These are phyloP conservation scores for Tympanopsis confertula DNA, from an alignment of 2,329 filamentous ascomycete genomes.

Conservation along the genomic window DNA sequence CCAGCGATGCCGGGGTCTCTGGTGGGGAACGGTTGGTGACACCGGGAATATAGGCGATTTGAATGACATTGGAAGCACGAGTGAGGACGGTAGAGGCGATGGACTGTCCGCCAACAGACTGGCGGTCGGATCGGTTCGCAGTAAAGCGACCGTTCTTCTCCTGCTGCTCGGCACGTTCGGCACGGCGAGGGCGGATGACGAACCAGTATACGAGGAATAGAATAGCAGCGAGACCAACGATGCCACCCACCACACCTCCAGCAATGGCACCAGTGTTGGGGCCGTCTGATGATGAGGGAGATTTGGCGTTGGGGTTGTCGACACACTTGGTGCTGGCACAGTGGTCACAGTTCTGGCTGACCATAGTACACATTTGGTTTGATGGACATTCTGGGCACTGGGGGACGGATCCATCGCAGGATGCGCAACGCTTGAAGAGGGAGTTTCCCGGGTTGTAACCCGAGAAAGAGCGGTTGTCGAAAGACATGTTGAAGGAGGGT, in stretches of 20 bases:
- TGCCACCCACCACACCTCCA: constrained; percentile 78
- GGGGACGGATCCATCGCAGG: constrained; percentile 27
- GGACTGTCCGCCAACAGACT: constrained; percentile 46
- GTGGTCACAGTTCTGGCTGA: constrained; percentile 30
- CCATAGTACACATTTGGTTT: constrained; percentile 29
- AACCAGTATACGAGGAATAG: constrained; percentile 80
- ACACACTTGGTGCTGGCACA: constrained; percentile 36
- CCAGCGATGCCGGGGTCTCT: constrained; percentile 67
- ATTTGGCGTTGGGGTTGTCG: constrained; percentile 7
- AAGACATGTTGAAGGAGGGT: neutral
- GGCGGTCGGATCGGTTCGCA: constrained; percentile 35
- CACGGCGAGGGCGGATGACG: constrained; percentile 69
- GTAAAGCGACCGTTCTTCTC: constrained; percentile 37
- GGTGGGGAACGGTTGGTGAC: constrained; percentile 85
- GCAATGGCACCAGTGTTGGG: constrained; percentile 77
- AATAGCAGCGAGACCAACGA: constrained; percentile 61
- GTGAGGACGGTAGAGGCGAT: constrained; percentile 93
- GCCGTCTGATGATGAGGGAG: constrained; percentile 17
- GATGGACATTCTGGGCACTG: constrained; percentile 32
- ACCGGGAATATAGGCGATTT: constrained; percentile 96
- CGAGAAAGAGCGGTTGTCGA: neutral
- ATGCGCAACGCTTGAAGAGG: constrained; percentile 23
- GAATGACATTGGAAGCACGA: constrained; percentile 94
- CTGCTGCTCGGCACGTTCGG: constrained; percentile 39
- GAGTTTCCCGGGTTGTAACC: neutral